Conservation (phyloP, 1,139 yeast genomes). For the Candida freyschussii region DNA sequence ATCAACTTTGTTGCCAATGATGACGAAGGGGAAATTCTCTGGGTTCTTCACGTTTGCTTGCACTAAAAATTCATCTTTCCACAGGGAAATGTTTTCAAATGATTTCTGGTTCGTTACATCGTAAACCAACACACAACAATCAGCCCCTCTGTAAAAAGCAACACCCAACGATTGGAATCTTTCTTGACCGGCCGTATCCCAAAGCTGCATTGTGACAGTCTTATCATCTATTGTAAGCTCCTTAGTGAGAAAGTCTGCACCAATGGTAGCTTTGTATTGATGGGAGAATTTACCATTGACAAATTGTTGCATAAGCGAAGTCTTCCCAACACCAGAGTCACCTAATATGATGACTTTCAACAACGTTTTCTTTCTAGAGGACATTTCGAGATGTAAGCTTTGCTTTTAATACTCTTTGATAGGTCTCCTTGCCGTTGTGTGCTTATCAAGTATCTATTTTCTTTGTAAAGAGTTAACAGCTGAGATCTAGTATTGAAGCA, state of each 20-base stretch:
- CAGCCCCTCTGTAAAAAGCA: conserved; percentile 97
- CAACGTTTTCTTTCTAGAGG: conserved; percentile 81
- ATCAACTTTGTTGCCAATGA: conserved; percentile 91
- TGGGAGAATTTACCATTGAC: conserved; percentile 93
- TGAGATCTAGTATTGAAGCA: too few species aligned
- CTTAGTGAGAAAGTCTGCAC: conserved; percentile 94
- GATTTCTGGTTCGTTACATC: conserved; percentile 93
- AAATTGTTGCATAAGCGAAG: conserved; percentile 93
- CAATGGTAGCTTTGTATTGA: conserved; percentile 96
- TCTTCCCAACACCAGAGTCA: conserved; percentile 97
- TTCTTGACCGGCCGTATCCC: conserved; percentile 99
- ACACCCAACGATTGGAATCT: conserved; percentile 95
- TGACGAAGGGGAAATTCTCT: conserved; percentile 91
- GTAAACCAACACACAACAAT: conserved; percentile 93
- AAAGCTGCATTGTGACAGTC: conserved; percentile 79
- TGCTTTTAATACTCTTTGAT: too few species aligned
- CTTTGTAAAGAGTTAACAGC: too few species aligned
- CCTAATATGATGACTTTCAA: conserved; percentile 93
- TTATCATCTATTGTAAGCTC: conserved; percentile 82
- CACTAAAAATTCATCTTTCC: conserved; percentile 94
- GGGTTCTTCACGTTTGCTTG: conserved; percentile 94
- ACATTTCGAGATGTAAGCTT: too few species aligned
- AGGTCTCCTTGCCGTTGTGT: too few species aligned
- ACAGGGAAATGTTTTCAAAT: conserved; percentile 79
- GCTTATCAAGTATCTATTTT: too few species aligned